Evolutionary conservation across 495 filamentous ascomycete species (phyloP).

Genomic region (Cercophora newfieldiana): DNA sequence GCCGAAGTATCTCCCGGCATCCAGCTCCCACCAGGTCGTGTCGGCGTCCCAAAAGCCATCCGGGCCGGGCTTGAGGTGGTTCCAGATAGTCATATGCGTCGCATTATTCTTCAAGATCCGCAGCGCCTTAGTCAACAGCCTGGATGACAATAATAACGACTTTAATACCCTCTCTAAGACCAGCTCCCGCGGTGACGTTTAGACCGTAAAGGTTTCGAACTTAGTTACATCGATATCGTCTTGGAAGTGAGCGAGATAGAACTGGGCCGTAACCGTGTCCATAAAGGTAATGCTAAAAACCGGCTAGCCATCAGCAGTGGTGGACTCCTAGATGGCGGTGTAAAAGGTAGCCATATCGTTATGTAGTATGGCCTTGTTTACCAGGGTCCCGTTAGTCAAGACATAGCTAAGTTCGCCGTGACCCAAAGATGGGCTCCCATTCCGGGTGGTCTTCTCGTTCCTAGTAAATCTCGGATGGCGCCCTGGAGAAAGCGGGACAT

Average conservation of each 20-base stretch:
- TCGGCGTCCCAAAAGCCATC: conserved; percentile 94
- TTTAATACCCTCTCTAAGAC: conserved; percentile 72
- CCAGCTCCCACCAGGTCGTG: conserved; percentile 76
- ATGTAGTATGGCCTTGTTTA: conserved; percentile 94
- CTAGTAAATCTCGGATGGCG: conserved; percentile 15
- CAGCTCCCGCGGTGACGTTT: conserved; percentile 86
- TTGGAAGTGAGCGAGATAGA: conserved; percentile 84
- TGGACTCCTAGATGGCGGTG: conserved; percentile 94
- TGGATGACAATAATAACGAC: conserved; percentile 41
- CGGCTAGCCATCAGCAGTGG: conserved; percentile 70
- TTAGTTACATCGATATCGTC: conserved; percentile 95
- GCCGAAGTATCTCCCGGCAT: conserved; percentile 79
- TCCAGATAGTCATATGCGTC: conserved; percentile 90
- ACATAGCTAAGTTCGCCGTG: conserved; percentile 80
- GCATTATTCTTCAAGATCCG: conserved; percentile 97
- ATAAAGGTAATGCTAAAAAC: conserved; percentile 92
- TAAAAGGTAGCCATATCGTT: conserved; percentile 98
- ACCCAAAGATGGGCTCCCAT: conserved; percentile 33
- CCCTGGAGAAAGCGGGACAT: conserved; percentile 6
- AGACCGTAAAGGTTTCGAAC: conserved; percentile 96
- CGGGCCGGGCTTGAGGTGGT: conserved; percentile 79
- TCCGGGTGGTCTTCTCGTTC: conserved; percentile 19
- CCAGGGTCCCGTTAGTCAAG: conserved; percentile 86
- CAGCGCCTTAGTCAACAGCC: conserved; percentile 75
- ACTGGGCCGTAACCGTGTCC: conserved; percentile 94